Conservation (phyloP, 805 yeast species). For the Sporopachydermia lactativora region DNA sequence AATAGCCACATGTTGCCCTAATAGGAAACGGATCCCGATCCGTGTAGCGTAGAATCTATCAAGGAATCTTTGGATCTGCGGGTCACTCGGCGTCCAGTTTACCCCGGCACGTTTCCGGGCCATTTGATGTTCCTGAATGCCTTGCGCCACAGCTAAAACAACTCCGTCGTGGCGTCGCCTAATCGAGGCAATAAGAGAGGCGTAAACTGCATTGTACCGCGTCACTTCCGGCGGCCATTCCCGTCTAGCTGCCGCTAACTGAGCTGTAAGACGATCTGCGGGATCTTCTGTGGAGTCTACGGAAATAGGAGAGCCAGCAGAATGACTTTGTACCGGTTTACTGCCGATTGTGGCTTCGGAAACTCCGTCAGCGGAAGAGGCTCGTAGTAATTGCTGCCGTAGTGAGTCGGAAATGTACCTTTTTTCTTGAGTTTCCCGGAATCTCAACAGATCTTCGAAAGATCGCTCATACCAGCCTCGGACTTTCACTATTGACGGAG, state of each 20-base stretch:
- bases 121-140: conserved; percentile 33
- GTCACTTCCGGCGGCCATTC: conserved; percentile 3
- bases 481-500: not conserved
- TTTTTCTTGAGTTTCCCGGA: not conserved
- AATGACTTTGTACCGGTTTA: not conserved
- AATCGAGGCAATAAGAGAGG: conserved; percentile 15
- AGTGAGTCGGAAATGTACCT: not conserved
- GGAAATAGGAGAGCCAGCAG: too few relatives aligned
- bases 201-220: not conserved
- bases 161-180: conserved; percentile 34
- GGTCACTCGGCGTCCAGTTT: conserved; percentile 18
- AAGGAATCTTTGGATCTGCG: conserved; percentile 29
- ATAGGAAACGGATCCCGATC: conserved; percentile 32
- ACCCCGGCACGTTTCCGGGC: conserved; percentile 20
- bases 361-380: conserved; percentile 2
- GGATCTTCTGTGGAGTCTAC: not conserved
- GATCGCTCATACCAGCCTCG: conserved; percentile 2
- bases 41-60: conserved; percentile 33
- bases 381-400: not conserved
- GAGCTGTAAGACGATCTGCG: not conserved
- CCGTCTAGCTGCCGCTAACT: not conserved
- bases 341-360: not conserved
- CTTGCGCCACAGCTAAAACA: conserved; percentile 36
- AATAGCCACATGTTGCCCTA: conserved; percentile 33
- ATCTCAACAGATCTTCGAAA: conserved; percentile 1